Evolutionary conservation across 805 yeast genomes (phyloP).

Genomic region (Komagataella kurtzmanii): DNA sequence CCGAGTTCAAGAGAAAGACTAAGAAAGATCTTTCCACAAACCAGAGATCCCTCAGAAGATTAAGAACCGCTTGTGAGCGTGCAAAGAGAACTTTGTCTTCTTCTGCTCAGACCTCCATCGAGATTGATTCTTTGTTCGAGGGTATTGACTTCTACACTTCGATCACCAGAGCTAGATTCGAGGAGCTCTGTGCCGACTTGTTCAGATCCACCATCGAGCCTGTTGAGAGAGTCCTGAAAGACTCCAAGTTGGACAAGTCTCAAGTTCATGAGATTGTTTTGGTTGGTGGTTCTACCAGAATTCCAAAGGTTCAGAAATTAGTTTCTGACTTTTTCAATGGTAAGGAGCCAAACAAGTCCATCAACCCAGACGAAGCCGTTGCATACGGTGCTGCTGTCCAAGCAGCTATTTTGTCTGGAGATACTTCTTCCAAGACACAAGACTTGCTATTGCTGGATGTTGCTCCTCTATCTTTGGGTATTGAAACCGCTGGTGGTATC

Average conservation of each 20-base stretch:
- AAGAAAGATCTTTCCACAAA: constrained; percentile 84
- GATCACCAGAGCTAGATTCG: constrained; percentile 95
- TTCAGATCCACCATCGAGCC: constrained; percentile 93
- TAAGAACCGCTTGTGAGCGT: constrained; percentile 97
- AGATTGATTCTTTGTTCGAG: constrained; percentile 89
- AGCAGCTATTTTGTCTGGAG: constrained; percentile 95
- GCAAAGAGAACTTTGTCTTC: constrained; percentile 98
- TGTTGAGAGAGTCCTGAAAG: constrained; percentile 87
- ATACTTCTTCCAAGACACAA: constrained; percentile 85
- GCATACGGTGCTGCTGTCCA: constrained; percentile 99
- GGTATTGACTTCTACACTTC: constrained; percentile 96
- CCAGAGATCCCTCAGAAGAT: constrained; percentile 96
- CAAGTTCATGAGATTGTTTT: constrained; percentile 75
- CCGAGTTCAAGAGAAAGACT: constrained; percentile 96
- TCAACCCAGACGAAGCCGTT: constrained; percentile 98
- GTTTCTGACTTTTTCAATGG: constrained; percentile 95
- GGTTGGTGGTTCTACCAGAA: constrained; percentile 98
- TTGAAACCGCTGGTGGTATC: constrained; percentile 99
- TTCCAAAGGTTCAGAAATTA: constrained; percentile 92
- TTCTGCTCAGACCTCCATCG: constrained; percentile 89
- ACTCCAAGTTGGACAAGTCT: constrained; percentile 54
- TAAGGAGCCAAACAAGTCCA: constrained; percentile 91
- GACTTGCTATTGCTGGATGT: constrained; percentile 94
- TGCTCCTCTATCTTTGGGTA: constrained; percentile 94
- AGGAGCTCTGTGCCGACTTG: constrained; percentile 87